phyloP scores from a whole-genome alignment of 2,329 filamentous ascomycete species.

The Fusarium heterosporum region DNA sequence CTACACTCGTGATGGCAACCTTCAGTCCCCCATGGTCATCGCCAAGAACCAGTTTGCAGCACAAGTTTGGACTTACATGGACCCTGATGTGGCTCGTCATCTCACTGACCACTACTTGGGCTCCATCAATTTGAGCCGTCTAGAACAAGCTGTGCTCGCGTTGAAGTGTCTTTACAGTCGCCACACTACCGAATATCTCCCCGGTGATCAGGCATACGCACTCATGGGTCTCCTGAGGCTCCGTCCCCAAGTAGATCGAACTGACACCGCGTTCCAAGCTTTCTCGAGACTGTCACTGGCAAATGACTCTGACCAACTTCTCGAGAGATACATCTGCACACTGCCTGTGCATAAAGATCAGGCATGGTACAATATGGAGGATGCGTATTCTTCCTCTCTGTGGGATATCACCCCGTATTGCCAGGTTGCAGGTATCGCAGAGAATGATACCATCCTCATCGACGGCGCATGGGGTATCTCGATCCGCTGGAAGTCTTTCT shows the following conservation, averaged over 20 bases:
- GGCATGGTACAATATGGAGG: conserved; percentile 49
- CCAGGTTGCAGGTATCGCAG: conserved; percentile 51
- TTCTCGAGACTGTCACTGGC: conserved; percentile 52
- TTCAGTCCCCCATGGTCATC: conserved; percentile 35
- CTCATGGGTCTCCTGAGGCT: conserved; percentile 53
- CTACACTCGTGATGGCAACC: conserved; percentile 45
- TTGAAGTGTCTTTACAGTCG: conserved; percentile 50
- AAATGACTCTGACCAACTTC: conserved; percentile 52
- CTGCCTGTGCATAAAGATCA: conserved; percentile 43
- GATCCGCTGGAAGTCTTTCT: conserved; percentile 51
- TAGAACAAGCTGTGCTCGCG: conserved; percentile 50
- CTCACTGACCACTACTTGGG: conserved; percentile 53
- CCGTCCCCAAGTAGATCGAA: conserved; percentile 49
- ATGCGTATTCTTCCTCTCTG: conserved; percentile 48
- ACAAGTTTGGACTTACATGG: conserved; percentile 47
- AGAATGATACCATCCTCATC: conserved; percentile 51
- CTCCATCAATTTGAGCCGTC: conserved; percentile 48
- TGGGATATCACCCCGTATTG: conserved; percentile 52
- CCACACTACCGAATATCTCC: conserved; percentile 38
- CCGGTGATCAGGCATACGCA: conserved; percentile 52
- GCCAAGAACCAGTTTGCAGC: conserved; percentile 51
- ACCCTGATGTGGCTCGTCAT: conserved; percentile 47
- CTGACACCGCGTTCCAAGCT: conserved; percentile 52
- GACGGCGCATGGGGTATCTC: conserved; percentile 50
- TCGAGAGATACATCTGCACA: conserved; percentile 51